Conservation (phyloP, 352 stramenopile genomes). For the Phytophthora nicotianae region DNA sequence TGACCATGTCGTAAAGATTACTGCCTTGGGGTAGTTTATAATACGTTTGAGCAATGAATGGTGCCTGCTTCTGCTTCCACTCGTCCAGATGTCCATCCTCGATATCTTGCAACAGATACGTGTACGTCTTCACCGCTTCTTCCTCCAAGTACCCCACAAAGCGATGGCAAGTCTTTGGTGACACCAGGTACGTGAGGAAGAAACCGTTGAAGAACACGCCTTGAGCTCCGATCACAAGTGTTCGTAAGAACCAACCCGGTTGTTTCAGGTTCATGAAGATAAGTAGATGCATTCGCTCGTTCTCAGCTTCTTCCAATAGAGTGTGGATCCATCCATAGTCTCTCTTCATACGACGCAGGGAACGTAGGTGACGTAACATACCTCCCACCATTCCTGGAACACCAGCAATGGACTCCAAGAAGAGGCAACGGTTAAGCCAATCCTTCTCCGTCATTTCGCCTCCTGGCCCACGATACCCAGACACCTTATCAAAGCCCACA, state of each 20-base stretch:
- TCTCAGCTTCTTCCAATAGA: constrained; percentile 91
- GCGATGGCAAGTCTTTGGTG: constrained; percentile 88
- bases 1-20: constrained; percentile 83
- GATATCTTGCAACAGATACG: constrained; percentile 90
- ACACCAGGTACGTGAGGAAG: constrained; percentile 86
- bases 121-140: constrained; percentile 93
- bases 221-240: constrained; percentile 77
- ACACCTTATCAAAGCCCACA: constrained; percentile 51
- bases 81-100: constrained; percentile 74
- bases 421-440: constrained; percentile 74
- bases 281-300: constrained; percentile 93
- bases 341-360: constrained; percentile 73
- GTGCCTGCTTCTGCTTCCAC: constrained; percentile 76
- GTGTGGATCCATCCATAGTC: constrained; percentile 74
- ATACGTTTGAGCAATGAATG: constrained; percentile 85
- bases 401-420: constrained; percentile 78
- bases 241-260: constrained; percentile 71
- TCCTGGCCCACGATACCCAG: constrained; percentile 52
- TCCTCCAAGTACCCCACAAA: constrained; percentile 95
- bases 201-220: constrained; percentile 89
- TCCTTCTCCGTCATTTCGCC: constrained; percentile 61
- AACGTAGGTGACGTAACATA: constrained; percentile 80
- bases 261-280: constrained; percentile 92
- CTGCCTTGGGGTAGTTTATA: constrained; percentile 84
- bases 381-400: constrained; percentile 77